A percentile compares a stretch with the other conserved stretches of the same genome.
These are phyloP conservation scores for Erysiphe neolycopersici DNA, from an alignment of 2,329 filamentous ascomycete species.

Conservation along the genomic window DNA sequence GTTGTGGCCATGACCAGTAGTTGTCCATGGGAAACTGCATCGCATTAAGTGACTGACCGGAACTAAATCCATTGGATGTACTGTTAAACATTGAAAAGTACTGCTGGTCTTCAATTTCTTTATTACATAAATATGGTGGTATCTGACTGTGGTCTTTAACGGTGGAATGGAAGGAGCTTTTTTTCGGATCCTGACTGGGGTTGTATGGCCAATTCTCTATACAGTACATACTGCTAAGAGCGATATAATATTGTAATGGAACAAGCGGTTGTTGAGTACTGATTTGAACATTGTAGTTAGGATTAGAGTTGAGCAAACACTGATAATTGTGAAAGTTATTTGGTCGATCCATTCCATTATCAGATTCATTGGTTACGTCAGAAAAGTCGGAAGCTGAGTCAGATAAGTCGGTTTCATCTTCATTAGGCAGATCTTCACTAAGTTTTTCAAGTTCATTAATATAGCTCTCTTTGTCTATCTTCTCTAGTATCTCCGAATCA, in stretches of 20 bases:
- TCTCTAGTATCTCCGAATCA: no score
- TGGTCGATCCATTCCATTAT: neutral
- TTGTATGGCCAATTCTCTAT: neutral
- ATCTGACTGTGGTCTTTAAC: neutral
- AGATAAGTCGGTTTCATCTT: neutral
- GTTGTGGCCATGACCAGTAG: neutral
- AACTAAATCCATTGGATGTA: neutral
- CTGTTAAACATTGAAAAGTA: neutral
- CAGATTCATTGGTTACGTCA: neutral
- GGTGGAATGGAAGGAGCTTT: neutral
- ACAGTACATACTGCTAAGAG: neutral
- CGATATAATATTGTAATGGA: neutral
- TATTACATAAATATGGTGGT: neutral
- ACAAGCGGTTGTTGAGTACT: neutral
- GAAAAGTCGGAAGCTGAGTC: neutral
- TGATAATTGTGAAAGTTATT: neutral
- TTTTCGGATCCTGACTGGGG: neutral
- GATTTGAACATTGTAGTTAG: neutral
- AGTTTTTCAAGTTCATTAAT: neutral
- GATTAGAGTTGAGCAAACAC: neutral
- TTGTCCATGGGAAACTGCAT: neutral
- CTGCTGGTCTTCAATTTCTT: neutral
- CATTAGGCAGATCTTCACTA: neutral
- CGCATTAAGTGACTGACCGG: neutral
- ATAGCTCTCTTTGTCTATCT: no score